Evolutionary conservation across 192 early-diverging fungal genomes (phyloP).

Genomic region (Backusella tarrabulga): DNA sequence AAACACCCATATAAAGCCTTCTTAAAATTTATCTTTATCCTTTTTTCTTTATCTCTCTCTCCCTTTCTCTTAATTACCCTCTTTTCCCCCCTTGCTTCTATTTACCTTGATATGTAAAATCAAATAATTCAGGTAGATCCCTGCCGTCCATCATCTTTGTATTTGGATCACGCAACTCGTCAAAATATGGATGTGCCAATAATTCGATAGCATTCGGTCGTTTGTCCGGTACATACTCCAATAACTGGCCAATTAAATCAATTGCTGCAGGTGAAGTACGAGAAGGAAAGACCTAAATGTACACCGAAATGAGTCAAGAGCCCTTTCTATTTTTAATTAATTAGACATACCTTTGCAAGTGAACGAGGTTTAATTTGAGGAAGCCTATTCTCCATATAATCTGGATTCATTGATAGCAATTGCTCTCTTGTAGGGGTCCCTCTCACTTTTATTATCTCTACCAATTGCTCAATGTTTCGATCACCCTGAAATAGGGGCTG

Average conservation of each 20-base stretch:
- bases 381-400: constrained; percentile 97
- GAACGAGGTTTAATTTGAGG: constrained; percentile 95
- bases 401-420: constrained; percentile 95
- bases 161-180: constrained; percentile 86
- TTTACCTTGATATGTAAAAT: constrained; percentile 77
- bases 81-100: not conserved
- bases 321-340: not conserved
- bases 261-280: constrained; percentile 82
- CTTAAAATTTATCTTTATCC: not conserved
- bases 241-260: constrained; percentile 76
- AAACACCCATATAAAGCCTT: not conserved
- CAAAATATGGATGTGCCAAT: constrained; percentile 94
- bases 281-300: constrained; percentile 75
- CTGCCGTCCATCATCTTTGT: constrained; percentile 78
- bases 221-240: constrained; percentile 88
- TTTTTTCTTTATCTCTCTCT: not conserved
- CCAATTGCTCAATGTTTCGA: constrained; percentile 96
- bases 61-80: not conserved
- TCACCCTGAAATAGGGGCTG: constrained; percentile 97
- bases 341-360: constrained; percentile 66
- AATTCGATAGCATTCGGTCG: constrained; percentile 88
- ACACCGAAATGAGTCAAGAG: not conserved
- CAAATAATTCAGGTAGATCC: constrained; percentile 85
- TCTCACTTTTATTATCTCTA: constrained; percentile 99
- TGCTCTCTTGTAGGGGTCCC: constrained; percentile 96